Base-by-base conservation (phyloP, 2,329 filamentous ascomycete species). In the Immersiporthe knoxdaviesiana region DNA sequence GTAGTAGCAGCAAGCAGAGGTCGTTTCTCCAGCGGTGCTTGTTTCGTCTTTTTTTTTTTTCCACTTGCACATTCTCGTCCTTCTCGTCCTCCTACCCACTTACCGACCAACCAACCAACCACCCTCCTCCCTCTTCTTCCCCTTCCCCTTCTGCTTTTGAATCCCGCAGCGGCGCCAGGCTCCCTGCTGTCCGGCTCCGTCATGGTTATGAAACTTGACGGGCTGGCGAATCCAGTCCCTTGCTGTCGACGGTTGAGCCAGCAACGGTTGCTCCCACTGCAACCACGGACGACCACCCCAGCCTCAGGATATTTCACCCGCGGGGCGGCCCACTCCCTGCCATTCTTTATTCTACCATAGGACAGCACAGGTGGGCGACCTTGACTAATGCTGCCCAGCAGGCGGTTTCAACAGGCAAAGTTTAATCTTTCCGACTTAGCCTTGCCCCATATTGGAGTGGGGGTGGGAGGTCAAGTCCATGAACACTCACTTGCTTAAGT, bases 351-450 rank as follows among this genome's bases (percentile, higher is more conserved):
- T n/a, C 18, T 47, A 47, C 44, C 44, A 47, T n/a, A 47, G 44
- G 39, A 24, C 37, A 52, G 50, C 12, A 35, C 32, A 54, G 47
- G 18, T 37, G n/a, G n/a, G n/a, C n/a, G 32, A 39, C 35, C 50
- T 56, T 52, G 61, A 27, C 37, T 41, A 52, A 35, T 24, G 50
- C 37, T 65, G 41, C 58, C 65, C 52, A 47, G 41, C 65, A 62
- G 65, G 70, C 67, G 64, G 70, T 71, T 71, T 71, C 70, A 71
- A 63, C 70, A 71, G 61, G 70, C 64, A 64, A 54, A 65, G 63
- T 37, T 65, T 65, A 65, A 56, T 58, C 35, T 44, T 52, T 44
- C 52, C 54, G 63, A 65, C 63, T 65, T 65, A 65, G 63, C 30
- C 63, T n/a, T n/a, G 63, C 11, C 30, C 63, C 47, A 41, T 39